Conservation (phyloP, 73 alveolate genomes). For the Loxodes magnus region DNA sequence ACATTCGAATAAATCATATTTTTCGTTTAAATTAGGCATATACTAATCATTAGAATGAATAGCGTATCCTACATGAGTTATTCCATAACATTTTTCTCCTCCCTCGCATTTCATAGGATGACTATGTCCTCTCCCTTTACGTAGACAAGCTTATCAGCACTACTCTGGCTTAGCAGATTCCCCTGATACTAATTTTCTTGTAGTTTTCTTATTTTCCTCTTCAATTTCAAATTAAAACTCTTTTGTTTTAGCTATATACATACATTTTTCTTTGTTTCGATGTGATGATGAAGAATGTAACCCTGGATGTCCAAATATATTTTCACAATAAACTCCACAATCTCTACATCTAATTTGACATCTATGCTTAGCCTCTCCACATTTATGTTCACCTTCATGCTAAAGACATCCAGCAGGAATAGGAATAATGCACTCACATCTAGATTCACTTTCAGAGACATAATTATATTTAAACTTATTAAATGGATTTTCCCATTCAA, state of each 20-base stretch:
- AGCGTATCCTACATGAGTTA: constrained; percentile 5
- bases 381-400: constrained; percentile 10
- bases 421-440: not conserved
- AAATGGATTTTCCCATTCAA: no score
- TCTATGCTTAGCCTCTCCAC: constrained; percentile 10
- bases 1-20: constrained; percentile 23
- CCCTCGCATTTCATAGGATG: constrained; percentile 28
- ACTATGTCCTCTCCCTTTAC: constrained; percentile 38
- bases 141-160: constrained; percentile 14
- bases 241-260: constrained; percentile 12
- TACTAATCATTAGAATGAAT: constrained; percentile 17
- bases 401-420: not conserved
- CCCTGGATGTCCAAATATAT: constrained; percentile 22
- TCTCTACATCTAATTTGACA: constrained; percentile 27
- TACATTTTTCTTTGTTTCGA: constrained; percentile 21
- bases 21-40: constrained; percentile 4
- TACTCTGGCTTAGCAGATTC: constrained; percentile 35
- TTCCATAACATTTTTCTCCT: constrained; percentile 18
- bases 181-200: constrained; percentile 17
- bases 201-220: not conserved
- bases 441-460: not conserved
- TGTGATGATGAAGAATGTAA: constrained; percentile 20
- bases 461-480: constrained; percentile 3
- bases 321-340: constrained; percentile 20
- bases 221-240: constrained; percentile 1